Conservation (phyloP, 2,329 filamentous ascomycete species). For the Hypoxylon sp. region DNA sequence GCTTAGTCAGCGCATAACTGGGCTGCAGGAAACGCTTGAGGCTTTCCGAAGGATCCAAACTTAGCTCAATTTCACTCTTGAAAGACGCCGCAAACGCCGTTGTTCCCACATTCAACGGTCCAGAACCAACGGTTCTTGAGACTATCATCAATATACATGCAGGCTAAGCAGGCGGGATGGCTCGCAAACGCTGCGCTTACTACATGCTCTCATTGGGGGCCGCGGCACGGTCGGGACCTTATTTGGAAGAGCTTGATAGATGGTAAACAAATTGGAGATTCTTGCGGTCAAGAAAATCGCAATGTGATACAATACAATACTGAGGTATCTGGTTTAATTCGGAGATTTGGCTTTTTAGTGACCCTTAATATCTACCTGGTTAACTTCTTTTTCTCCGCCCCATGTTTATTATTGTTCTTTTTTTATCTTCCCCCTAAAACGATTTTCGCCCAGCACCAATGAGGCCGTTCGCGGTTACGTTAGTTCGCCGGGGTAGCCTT, state of each 20-base stretch:
- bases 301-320: conserved; percentile 4
- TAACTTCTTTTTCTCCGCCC: not conserved
- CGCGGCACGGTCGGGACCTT: conserved; percentile 26
- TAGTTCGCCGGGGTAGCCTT: conserved; percentile 40
- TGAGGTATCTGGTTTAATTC: conserved; percentile 10
- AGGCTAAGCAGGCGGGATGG: conserved; percentile 17
- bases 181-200: conserved; percentile 40
- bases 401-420: conserved; percentile 14
- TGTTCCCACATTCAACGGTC: conserved; percentile 20
- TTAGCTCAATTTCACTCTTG: conserved; percentile 5
- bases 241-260: conserved; percentile 11
- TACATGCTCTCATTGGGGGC: conserved; percentile 25
- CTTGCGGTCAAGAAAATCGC: conserved; percentile 18
- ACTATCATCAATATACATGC: conserved; percentile 24
- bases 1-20: conserved; percentile 8
- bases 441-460: conserved; percentile 1
- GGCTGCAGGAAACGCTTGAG: not conserved
- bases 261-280: not conserved
- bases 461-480: conserved; percentile 17
- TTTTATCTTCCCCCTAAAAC: conserved; percentile 11
- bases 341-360: conserved; percentile 14
- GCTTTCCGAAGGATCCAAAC: conserved; percentile 5
- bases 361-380: not conserved
- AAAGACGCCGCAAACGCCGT: conserved; percentile 27
- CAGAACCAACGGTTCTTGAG: conserved; percentile 25